Evolutionary conservation across 805 yeast species (phyloP).

Genomic region (Kodamaea jinghongensis): DNA sequence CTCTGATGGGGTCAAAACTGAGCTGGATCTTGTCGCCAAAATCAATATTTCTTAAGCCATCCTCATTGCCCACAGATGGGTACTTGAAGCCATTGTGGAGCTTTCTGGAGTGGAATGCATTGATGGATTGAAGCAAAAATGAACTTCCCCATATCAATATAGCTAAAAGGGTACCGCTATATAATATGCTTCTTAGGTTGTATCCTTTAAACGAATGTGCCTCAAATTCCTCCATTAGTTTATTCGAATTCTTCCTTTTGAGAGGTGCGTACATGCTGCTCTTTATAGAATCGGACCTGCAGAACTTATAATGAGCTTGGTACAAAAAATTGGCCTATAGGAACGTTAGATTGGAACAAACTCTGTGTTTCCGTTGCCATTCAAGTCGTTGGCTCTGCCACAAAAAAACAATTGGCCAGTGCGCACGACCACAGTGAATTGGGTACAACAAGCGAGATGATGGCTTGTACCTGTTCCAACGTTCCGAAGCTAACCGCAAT

Average conservation of each 20-base stretch:
- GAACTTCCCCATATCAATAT: conserved; percentile 38
- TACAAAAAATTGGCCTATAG: no score
- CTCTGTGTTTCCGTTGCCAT: no score
- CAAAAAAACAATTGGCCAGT: no score
- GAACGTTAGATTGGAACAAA: no score
- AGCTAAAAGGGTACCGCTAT: conserved; percentile 21
- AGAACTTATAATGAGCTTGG: no score
- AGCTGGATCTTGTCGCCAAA: conserved; percentile 25
- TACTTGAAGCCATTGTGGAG: conserved; percentile 2
- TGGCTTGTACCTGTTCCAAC: no score
- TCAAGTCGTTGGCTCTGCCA: no score
- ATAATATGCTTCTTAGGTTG: conserved; percentile 11
- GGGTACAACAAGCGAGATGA: no score
- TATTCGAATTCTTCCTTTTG: conserved; percentile 9
- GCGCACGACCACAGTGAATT: no score
- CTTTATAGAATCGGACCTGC: no score
- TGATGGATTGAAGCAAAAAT: conserved; percentile 24
- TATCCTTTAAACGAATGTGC: conserved; percentile 1
- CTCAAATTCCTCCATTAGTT: conserved; percentile 10
- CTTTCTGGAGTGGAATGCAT: conserved; percentile 13
- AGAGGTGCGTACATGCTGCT: conserved; percentile 8
- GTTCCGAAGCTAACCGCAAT: no score
- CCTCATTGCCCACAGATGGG: neutral
- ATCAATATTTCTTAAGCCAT: conserved; percentile 10
- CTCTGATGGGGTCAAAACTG: conserved; percentile 39